phyloP scores from a whole-genome alignment of 805 yeast genomes.

The Peterozyma toletana region DNA sequence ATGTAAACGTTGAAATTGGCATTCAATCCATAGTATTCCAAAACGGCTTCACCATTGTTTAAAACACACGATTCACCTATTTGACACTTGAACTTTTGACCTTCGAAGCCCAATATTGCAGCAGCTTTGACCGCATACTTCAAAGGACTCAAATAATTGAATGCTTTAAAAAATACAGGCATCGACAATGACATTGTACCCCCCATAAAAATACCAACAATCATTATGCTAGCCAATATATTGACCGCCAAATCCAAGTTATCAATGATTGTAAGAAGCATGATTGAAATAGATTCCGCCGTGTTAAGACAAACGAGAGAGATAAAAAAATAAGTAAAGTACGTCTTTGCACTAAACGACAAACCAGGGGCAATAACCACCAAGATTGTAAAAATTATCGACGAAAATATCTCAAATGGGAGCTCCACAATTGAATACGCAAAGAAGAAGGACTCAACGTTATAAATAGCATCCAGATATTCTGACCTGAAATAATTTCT shows the following conservation, averaged over 20 bases:
- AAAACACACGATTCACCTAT: conserved; percentile 32
- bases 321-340: conserved; percentile 48
- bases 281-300: conserved; percentile 72
- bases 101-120: conserved; percentile 45
- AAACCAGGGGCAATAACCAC: conserved; percentile 58
- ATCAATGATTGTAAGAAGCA: conserved; percentile 54
- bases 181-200: conserved; percentile 68
- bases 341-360: conserved; percentile 57
- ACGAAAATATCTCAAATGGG: conserved; percentile 49
- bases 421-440: conserved; percentile 49
- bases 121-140: conserved; percentile 53
- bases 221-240: conserved; percentile 47
- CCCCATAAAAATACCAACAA: conserved; percentile 66
- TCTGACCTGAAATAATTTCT: conserved; percentile 64
- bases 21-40: conserved; percentile 36
- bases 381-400: conserved; percentile 47
- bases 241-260: conserved; percentile 70
- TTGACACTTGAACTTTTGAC: conserved; percentile 38
- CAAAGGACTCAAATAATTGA: conserved; percentile 64
- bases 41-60: conserved; percentile 41
- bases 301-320: conserved; percentile 44
- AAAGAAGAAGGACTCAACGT: conserved; percentile 46
- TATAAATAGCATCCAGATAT: conserved; percentile 59
- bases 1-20: conserved; percentile 22
- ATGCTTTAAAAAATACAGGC: conserved; percentile 54